phyloP scores from a whole-genome alignment of 495 filamentous ascomycete genomes.

The Letharia columbiana region DNA sequence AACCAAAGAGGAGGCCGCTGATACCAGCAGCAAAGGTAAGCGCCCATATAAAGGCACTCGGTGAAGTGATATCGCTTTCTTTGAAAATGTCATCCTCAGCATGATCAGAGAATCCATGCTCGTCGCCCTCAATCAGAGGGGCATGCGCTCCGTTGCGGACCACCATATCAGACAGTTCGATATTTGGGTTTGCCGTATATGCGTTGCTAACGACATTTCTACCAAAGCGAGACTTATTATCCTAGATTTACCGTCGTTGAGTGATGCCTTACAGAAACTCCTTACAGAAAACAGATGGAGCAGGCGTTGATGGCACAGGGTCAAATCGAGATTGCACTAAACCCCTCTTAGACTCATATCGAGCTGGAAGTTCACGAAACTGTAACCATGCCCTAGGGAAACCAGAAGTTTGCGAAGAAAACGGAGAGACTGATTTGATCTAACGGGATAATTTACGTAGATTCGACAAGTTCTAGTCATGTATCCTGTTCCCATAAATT shows the following conservation, averaged over 20 bases:
- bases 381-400: too few species aligned
- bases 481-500: neutral
- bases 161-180: constrained; percentile 17
- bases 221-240: neutral
- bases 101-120: neutral
- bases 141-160: constrained; percentile 17
- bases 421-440: neutral
- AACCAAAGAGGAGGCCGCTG: constrained; percentile 81
- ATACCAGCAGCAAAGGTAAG: constrained; percentile 76
- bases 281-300: neutral
- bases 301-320: neutral
- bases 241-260: neutral
- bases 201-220: neutral
- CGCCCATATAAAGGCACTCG: constrained; percentile 53
- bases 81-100: neutral
- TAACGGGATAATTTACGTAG: neutral
- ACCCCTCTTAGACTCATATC: neutral
- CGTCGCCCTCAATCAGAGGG: constrained; percentile 15
- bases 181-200: constrained; percentile 2
- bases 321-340: neutral
- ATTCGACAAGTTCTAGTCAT: neutral
- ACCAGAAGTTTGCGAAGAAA: too few species aligned
- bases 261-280: neutral
- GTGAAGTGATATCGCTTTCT: constrained; percentile 6
- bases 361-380: neutral